Percentiles rank a stretch among this genome's conserved stretches.
Conservation (phyloP, 2,329 filamentous ascomycete genomes). For the Epichloe uncinata region DNA sequence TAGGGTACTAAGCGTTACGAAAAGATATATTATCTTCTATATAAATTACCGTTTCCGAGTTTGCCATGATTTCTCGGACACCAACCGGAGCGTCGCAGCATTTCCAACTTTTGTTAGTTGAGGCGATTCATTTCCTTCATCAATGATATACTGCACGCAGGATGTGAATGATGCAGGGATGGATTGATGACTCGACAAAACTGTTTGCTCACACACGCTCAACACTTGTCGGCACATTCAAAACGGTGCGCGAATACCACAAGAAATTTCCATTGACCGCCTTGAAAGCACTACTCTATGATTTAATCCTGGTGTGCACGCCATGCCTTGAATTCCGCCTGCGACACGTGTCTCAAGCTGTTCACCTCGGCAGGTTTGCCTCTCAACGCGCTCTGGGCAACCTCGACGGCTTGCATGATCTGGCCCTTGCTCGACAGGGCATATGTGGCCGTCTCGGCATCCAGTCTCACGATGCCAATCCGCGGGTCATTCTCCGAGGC, state of each 20-base stretch:
- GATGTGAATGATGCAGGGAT: too few relatives aligned
- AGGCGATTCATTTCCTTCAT: too few relatives aligned
- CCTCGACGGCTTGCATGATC: slow-evolving; percentile 51
- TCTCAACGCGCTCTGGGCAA: slow-evolving; percentile 62
- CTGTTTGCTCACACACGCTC: too few relatives aligned
- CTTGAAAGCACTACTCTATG: background rate
- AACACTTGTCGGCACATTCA: background rate
- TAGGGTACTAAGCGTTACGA: too few relatives aligned
- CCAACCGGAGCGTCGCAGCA: too few relatives aligned
- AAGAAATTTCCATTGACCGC: background rate
- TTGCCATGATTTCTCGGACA: too few relatives aligned
- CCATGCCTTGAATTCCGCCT: slow-evolving; percentile 53
- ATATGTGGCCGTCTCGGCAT: slow-evolving; percentile 60
- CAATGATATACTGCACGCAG: too few relatives aligned
- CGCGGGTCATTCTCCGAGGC: slow-evolving; percentile 70
- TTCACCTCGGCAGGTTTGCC: slow-evolving; percentile 62
- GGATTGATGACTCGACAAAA: too few relatives aligned
- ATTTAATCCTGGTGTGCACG: slow-evolving; percentile 6
- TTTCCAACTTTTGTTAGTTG: too few relatives aligned
- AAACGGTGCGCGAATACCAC: background rate
- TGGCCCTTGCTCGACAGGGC: slow-evolving; percentile 49
- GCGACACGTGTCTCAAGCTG: slow-evolving; percentile 59
- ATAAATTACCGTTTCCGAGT: too few relatives aligned
- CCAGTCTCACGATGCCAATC: slow-evolving; percentile 68
- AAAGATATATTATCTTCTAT: too few relatives aligned